These are phyloP conservation scores for Annona cherimola DNA, from an alignment of 164 flowering plant genomes.

Conservation along the genomic window DNA sequence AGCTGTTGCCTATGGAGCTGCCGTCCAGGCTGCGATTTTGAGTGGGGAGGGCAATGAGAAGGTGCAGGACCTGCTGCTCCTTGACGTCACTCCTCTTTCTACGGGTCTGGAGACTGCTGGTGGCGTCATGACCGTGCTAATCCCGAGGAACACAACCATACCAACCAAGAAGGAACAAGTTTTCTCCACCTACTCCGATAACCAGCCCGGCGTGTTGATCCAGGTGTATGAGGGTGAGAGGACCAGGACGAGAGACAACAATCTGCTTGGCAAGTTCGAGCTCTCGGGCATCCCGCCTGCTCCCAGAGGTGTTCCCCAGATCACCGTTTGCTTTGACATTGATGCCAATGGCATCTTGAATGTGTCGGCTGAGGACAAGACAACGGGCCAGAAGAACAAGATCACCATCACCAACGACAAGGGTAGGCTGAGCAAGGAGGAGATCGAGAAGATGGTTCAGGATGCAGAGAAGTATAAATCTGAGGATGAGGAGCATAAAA, in stretches of 20 bases:
- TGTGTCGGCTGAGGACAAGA: slow-evolving; percentile 43
- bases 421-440: slow-evolving; percentile 30
- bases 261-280: slow-evolving; percentile 28
- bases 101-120: slow-evolving; percentile 28
- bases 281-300: slow-evolving; percentile 38
- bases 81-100: slow-evolving; percentile 26
- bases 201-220: slow-evolving; percentile 36
- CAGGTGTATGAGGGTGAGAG: slow-evolving; percentile 46
- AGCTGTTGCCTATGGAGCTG: slow-evolving; percentile 47
- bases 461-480: slow-evolving; percentile 40
- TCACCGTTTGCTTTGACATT: slow-evolving; percentile 33
- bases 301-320: slow-evolving; percentile 43
- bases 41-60: slow-evolving; percentile 38
- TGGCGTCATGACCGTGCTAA: slow-evolving; percentile 28
- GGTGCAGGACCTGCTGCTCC: slow-evolving; percentile 31
- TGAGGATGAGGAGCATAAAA: slow-evolving; percentile 38
- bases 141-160: slow-evolving; percentile 35
- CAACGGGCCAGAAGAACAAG: slow-evolving; percentile 40
- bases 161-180: slow-evolving; percentile 38
- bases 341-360: slow-evolving; percentile 31
- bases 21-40: slow-evolving; percentile 35
- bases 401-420: slow-evolving; percentile 43
- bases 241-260: slow-evolving; percentile 26
- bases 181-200: slow-evolving; percentile 34
- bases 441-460: slow-evolving; percentile 36